These are phyloP conservation scores for Limonium bicolor DNA, from an alignment of 148 eudicot species.

Conservation along the genomic window DNA sequence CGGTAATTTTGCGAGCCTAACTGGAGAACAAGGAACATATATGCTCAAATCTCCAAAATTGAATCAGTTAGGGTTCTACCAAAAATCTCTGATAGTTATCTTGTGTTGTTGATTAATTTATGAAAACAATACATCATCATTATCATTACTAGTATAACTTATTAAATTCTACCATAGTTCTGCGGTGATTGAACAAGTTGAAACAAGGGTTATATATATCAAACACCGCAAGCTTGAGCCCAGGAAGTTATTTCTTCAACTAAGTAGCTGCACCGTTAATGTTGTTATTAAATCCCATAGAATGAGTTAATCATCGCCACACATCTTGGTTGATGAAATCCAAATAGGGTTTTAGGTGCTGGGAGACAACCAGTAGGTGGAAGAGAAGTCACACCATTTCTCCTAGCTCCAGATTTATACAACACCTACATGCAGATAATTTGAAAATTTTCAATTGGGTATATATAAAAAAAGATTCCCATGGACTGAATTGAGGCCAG, in stretches of 20 bases:
- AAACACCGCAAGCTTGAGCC: conserved; percentile 61
- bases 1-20: too few relatives aligned
- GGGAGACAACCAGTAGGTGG: conserved; percentile 94
- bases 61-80: too few relatives aligned
- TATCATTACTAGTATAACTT: too few relatives aligned
- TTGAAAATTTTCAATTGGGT: too few relatives aligned
- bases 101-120: too few relatives aligned
- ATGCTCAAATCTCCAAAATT: too few relatives aligned
- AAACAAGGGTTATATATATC: conserved; percentile 77
- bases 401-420: conserved; percentile 68
- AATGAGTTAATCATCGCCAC: conserved; percentile 54
- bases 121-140: too few relatives aligned
- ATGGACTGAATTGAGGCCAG: too few relatives aligned
- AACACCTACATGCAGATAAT: conserved; percentile 50
- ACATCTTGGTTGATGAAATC: conserved; percentile 45
- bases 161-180: conserved; percentile 57
- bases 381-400: conserved; percentile 86
- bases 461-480: too few relatives aligned
- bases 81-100: too few relatives aligned
- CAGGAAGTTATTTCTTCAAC: conserved; percentile 47
- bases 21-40: too few relatives aligned
- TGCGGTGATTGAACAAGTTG: conserved; percentile 56
- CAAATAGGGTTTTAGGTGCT: conserved; percentile 48
- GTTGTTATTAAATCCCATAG: conserved; percentile 72
- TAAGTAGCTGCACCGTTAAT: conserved; percentile 43